These are phyloP conservation scores for Trichophyton verrucosum DNA, from an alignment of 2,329 filamentous ascomycete species.

Conservation along the genomic window DNA sequence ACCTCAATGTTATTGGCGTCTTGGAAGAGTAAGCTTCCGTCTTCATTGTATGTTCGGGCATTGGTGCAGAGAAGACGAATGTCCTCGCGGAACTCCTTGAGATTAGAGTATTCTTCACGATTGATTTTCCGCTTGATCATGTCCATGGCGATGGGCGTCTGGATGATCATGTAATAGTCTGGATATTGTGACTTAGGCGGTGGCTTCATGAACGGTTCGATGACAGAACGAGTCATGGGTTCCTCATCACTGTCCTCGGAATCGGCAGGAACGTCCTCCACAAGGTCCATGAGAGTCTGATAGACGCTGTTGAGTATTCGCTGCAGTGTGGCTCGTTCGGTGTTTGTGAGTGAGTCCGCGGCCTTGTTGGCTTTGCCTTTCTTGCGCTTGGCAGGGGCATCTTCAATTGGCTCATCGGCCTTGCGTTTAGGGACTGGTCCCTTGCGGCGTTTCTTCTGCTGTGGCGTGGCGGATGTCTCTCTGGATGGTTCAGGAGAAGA, in stretches of 20 bases:
- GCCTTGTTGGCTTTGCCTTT: slow-evolving; percentile 57
- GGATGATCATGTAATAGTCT: slow-evolving; percentile 91
- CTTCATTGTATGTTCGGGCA: slow-evolving; percentile 92
- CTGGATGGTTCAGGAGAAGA: slow-evolving; percentile 68
- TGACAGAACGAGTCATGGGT: slow-evolving; percentile 61
- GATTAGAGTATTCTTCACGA: slow-evolving; percentile 76
- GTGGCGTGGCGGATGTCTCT: slow-evolving; percentile 70
- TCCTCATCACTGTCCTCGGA: slow-evolving; percentile 42
- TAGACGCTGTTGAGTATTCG: slow-evolving; percentile 64
- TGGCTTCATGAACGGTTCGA: slow-evolving; percentile 85
- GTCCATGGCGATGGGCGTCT: slow-evolving; percentile 89
- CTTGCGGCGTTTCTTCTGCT: slow-evolving; percentile 57
- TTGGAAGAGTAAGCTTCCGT: slow-evolving; percentile 78
- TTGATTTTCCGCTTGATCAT: slow-evolving; percentile 92
- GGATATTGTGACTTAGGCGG: slow-evolving; percentile 81
- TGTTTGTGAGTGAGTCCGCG: slow-evolving; percentile 49
- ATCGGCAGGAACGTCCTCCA: slow-evolving; percentile 54
- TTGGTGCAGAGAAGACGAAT: slow-evolving; percentile 77
- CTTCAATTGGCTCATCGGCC: slow-evolving; percentile 62
- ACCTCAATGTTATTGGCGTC: slow-evolving; percentile 92
- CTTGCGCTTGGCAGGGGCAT: slow-evolving; percentile 66
- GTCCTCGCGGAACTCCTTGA: slow-evolving; percentile 71
- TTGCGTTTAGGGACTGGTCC: slow-evolving; percentile 75
- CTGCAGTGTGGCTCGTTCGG: slow-evolving; percentile 67
- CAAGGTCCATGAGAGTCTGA: slow-evolving; percentile 68